Percentiles rank a stretch among this genome's conserved stretches.
These are phyloP conservation scores for Aurantiochytrium sp. DNA, from an alignment of 108 stramenopile genomes.

Conservation along the genomic window DNA sequence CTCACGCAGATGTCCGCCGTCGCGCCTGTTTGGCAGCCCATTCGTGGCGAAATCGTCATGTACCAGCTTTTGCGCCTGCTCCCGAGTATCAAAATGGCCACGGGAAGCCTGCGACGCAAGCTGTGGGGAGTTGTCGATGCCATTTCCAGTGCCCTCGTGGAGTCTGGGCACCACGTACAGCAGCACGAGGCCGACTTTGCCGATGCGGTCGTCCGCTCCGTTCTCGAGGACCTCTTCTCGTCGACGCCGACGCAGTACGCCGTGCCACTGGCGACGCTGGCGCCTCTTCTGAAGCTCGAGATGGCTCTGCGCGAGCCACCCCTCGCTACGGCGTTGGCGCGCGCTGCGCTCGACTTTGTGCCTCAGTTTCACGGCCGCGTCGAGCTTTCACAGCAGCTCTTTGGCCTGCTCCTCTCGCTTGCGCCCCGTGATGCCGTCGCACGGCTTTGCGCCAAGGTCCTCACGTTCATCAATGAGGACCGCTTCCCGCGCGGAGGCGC, in stretches of 20 bases:
- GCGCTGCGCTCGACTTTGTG: background rate
- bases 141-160: background rate
- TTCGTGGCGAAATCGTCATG: background rate
- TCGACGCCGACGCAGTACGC: background rate
- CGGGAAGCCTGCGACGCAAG: background rate
- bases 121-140: background rate
- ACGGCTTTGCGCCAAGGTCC: background rate
- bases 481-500: no score
- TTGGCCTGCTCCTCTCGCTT: background rate
- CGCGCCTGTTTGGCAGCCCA: background rate
- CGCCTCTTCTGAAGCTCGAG: background rate
- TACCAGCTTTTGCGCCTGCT: background rate
- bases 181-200: background rate
- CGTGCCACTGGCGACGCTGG: background rate
- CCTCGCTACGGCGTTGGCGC: background rate
- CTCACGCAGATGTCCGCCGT: no score
- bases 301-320: background rate
- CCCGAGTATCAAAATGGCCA: background rate
- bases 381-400: background rate
- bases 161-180: background rate
- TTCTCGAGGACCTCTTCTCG: background rate
- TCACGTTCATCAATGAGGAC: no score
- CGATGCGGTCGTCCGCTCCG: background rate
- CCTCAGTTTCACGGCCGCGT: background rate
- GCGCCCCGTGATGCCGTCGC: background rate